A percentile compares a stretch with the other conserved stretches of the same genome.
Conservation (phyloP, 2,329 filamentous ascomycete genomes). For the Hypoxylon sp. region DNA sequence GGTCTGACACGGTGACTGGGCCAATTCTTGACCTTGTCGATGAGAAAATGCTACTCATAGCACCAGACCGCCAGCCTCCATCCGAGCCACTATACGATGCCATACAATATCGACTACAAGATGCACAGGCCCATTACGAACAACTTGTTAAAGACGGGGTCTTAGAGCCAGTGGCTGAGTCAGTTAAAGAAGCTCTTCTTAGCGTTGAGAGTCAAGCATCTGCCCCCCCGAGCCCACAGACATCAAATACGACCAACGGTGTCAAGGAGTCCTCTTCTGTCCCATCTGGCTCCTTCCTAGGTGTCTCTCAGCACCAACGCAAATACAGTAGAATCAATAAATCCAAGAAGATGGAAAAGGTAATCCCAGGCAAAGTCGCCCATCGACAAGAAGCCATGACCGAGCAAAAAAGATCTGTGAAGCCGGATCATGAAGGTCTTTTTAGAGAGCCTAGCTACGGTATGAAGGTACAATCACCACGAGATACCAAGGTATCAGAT, state of each 20-base stretch:
- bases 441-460: not conserved
- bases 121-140: constrained; percentile 3
- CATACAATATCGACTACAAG: not conserved
- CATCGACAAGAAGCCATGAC: constrained; percentile 21
- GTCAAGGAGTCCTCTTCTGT: not conserved
- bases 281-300: not conserved
- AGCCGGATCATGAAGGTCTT: too few species aligned
- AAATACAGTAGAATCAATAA: constrained; percentile 11
- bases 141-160: not conserved
- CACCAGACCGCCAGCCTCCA: constrained; percentile 2
- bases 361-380: constrained; percentile 8
- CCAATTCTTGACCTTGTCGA: constrained; percentile 28
- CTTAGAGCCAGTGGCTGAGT: not conserved
- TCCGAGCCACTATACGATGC: constrained; percentile 4
- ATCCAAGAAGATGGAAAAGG: constrained; percentile 4
- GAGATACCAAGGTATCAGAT: not conserved
- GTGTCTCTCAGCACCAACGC: not conserved
- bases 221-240: not conserved
- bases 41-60: constrained; percentile 13
- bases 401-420: too few species aligned
- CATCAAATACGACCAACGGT: too few species aligned
- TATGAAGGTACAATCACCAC: not conserved
- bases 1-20: constrained; percentile 18
- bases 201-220: constrained; percentile 1
- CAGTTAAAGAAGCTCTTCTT: constrained; percentile 14